Evolutionary conservation across 306 rosid genomes (phyloP), one percentile per base, ranked within the genome.

Genomic region (Quercus bicolor): DNA sequence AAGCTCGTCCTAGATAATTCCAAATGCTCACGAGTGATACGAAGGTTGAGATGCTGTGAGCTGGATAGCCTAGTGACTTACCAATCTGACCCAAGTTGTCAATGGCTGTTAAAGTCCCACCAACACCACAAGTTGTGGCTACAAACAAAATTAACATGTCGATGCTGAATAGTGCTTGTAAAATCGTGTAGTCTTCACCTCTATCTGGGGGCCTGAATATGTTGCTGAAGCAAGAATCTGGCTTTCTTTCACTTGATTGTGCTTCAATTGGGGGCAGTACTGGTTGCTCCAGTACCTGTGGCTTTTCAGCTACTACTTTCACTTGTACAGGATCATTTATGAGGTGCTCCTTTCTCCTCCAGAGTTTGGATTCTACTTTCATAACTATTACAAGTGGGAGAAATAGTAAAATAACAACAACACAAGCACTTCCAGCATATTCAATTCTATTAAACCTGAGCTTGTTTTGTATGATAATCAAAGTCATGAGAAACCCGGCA

Each of bases 51-150:
- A 73, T 86, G 75, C 90, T 89, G 5, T 70, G 74, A 1, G 33
- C 61, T 6, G 90, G 88, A 79, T 91, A 91, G 15, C 94, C 88
- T 11, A 83, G 59, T 3, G 97, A 86, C 29, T 65, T 71, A 5
- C 92, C 97, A 9, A 91, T 91, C 70, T 91, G 97, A n/a, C 93
- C 97, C 48, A 91, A 43, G 66, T 91, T 91, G 85, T 91, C 93
- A 12, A 91, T 87, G 9, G 89, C 92, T 0, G 97, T 88, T 23
- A 91, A 43, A 2, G 93, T 89, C 37, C 93, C 93, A 1, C 94
- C 92, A 3, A 86, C 68, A 8, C 92, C 90, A 51, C 86, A 86
- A 1, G 76, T 75, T 24, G 87, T 64, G 2, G 87, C 79, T 0
- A 68, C 4, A 80, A 91, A 88, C 59, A 91, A 74, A 59, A 88